phyloP scores from a whole-genome alignment of 208 protist genomes.

The Leishmania major region DNA sequence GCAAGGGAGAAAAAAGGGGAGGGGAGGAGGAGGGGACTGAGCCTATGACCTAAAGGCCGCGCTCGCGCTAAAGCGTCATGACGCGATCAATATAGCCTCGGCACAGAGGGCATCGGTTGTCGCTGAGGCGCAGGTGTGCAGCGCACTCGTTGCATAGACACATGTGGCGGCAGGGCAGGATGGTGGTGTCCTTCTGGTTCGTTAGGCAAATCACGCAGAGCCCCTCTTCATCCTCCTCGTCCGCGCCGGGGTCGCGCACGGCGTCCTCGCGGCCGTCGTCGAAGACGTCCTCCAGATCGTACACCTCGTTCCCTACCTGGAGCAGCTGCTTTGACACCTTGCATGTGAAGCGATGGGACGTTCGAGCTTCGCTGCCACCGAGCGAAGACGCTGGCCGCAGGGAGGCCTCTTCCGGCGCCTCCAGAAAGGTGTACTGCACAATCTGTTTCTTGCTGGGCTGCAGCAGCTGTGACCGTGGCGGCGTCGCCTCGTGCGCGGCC shows the following conservation, averaged over 20 bases:
- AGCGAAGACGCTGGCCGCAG: neutral
- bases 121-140: slow-evolving; percentile 62
- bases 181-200: slow-evolving; percentile 79
- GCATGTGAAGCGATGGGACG: slow-evolving; percentile 7
- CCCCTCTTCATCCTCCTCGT: slow-evolving; percentile 41
- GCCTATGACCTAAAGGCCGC: neutral
- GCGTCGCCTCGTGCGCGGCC: neutral
- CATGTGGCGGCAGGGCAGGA: slow-evolving; percentile 94
- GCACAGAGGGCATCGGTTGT: slow-evolving; percentile 93
- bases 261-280: slow-evolving; percentile 50
- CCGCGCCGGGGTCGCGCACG: slow-evolving; percentile 6
- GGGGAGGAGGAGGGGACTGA: neutral
- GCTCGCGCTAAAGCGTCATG: slow-evolving; percentile 49
- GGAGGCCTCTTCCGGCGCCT: slow-evolving; percentile 3
- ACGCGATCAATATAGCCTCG: slow-evolving; percentile 68
- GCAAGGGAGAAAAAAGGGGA: neutral
- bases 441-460: slow-evolving; percentile 1
- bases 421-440: slow-evolving; percentile 43
- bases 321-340: slow-evolving; percentile 71
- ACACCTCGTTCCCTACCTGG: slow-evolving; percentile 73
- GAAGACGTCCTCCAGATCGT: slow-evolving; percentile 83
- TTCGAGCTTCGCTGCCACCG: neutral
- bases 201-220: slow-evolving; percentile 91
- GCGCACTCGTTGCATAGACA: slow-evolving; percentile 92
- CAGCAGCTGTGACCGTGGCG: slow-evolving; percentile 2